These are phyloP conservation scores for Gigaspora rosea DNA, from an alignment of 192 early-diverging fungal species.

Conservation along the genomic window DNA sequence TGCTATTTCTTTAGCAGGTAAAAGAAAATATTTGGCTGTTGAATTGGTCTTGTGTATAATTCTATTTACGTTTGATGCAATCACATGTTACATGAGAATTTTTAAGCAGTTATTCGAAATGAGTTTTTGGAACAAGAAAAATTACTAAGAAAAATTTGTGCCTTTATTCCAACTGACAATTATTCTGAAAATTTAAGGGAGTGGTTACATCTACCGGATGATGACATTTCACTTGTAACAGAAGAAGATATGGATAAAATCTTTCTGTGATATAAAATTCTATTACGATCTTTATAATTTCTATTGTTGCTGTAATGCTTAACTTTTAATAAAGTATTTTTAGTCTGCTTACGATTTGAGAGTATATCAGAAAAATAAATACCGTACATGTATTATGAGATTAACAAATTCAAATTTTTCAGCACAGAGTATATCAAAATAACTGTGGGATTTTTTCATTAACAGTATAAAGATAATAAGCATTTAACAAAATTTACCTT, in stretches of 20 bases:
- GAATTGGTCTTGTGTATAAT: constrained; percentile 26
- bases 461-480: no score
- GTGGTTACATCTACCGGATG: no score
- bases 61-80: constrained; percentile 15
- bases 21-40: constrained; percentile 25
- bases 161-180: neutral
- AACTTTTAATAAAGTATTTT: no score
- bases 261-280: neutral
- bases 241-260: constrained; percentile 8
- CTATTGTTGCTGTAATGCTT: no score
- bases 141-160: constrained; percentile 4
- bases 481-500: no score
- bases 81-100: constrained; percentile 16
- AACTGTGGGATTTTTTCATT: no score
- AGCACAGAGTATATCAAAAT: no score
- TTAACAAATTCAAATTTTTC: no score
- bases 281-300: no score
- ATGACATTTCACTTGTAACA: neutral
- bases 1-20: constrained; percentile 12
- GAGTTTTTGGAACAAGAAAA: constrained; percentile 24
- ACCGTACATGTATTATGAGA: no score
- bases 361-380: no score
- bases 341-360: no score
- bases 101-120: constrained; percentile 23
- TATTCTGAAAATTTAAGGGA: neutral